Base-by-base conservation (phyloP, 768 basidiomycete genomes). In the Boletellus sp. region DNA sequence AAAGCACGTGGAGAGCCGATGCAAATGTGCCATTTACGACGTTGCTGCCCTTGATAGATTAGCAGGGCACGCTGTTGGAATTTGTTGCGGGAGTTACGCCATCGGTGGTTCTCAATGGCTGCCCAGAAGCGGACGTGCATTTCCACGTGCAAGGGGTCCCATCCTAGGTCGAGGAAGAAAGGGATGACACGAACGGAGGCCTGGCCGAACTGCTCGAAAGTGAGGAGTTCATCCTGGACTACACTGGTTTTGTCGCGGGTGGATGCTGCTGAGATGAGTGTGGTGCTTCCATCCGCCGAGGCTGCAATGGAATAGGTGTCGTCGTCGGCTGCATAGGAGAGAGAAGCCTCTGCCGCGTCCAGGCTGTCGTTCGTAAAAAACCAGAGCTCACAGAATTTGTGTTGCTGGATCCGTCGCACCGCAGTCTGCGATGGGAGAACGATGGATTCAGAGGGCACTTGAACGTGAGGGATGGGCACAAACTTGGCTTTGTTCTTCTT, bases 331-430 rank as follows among this genome's bases (percentile, higher is more conserved):
- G 31, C 8, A 11, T 32, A 32, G 2, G 42, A 20, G 19, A 33
- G 43, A 6, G 32, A n/a, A 5, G 20, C 3, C 2, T 46, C n/a
- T 10, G 26, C 45, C 12, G n/a, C 12, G 11, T 46, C 17, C 1
- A 46, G 23, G 4, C 36, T 26, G 6, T 46, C 24, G 23, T 46
- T 46, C 4, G 35, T 37, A 24, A 36, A 46, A 13, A n/a, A 46
- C 45, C 37, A 47, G 17, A 47, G 36, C 22, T 46, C 36, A 17
- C 23, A 36, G 10, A 46, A 46, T 28, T 46, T 36, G 31, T 46
- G 45, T 17, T 46, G 24, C 16, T 39, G 36, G 26, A 47, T 10
- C 9, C 32, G 31, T 17, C 28, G 4, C 3, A 47, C 1, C 4
- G 37, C 36, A 11, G 32, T 26, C 22, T 39, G 45, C 3, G 45